Evolutionary conservation across 805 yeast species (phyloP).

Genomic region (Priceomyces melissophilus): DNA sequence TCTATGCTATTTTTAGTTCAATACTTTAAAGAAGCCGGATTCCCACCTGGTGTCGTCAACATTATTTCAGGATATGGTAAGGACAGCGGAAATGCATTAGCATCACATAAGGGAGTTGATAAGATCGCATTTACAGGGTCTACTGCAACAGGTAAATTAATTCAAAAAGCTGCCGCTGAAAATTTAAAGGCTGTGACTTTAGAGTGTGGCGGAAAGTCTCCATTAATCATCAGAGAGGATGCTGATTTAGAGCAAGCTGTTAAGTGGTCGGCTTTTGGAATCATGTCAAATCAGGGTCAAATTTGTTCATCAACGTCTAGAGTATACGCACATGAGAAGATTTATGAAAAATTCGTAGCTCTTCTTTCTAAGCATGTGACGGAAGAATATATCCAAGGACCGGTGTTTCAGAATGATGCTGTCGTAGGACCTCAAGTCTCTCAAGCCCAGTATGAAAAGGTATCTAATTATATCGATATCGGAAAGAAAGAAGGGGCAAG

Average conservation of each 20-base stretch:
- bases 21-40: constrained; percentile 60
- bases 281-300: constrained; percentile 65
- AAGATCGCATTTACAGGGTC: constrained; percentile 67
- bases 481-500: constrained; percentile 46
- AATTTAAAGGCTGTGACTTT: constrained; percentile 63
- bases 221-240: constrained; percentile 58
- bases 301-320: constrained; percentile 68
- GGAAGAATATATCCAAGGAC: constrained; percentile 53
- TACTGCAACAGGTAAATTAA: constrained; percentile 61
- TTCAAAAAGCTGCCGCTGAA: constrained; percentile 58
- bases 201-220: constrained; percentile 75
- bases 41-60: constrained; percentile 75
- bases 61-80: constrained; percentile 68
- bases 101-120: constrained; percentile 54
- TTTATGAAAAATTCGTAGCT: constrained; percentile 52
- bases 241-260: constrained; percentile 64
- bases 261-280: constrained; percentile 65
- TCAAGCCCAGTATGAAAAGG: constrained; percentile 53
- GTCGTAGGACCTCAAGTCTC: constrained; percentile 65
- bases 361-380: constrained; percentile 44
- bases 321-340: constrained; percentile 52
- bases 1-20: constrained; percentile 60
- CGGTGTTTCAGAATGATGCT: constrained; percentile 44
- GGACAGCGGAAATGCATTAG: constrained; percentile 65
- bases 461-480: constrained; percentile 39